Evolutionary conservation across 2,329 filamentous ascomycete genomes (phyloP), one percentile per base, ranked within the genome.

Genomic region (Hypoxylon sp.): DNA sequence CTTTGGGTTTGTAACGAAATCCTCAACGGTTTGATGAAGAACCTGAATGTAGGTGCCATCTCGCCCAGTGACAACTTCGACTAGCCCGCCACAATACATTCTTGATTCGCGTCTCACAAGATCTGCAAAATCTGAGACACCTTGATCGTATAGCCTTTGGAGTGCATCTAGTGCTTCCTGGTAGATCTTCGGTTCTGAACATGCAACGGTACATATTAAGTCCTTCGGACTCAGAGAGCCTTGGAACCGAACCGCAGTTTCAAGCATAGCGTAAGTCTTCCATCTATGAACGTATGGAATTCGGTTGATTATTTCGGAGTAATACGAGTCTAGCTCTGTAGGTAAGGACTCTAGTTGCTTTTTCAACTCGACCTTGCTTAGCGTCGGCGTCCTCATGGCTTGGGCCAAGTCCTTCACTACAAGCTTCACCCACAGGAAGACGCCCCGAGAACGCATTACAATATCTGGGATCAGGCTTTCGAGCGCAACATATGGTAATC

Each of bases 11-110:
- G 41, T 57, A 13, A 67, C 63, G 19, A 69, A 69, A 3, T 67
- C 67, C n/a, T 62, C 56, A 5, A 71, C 66, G 1, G 68, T 69
- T 34, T 71, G 68, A 30, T 71, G 68, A 10, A 71, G 51, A 32
- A 69, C 53, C n/a, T 71, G 68, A 17, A 69, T 36, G n/a, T 61
- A 60, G 10, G 6, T 5, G 5, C 17, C n/a, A 14, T 13, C 13
- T 6, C 14, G 1, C 17, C 23, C 21, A n/a, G 5, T 21, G 7
- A 36, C 23, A n/a, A 64, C 52, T 50, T 67, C 65, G 11, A 67
- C 17, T 7, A 67, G 25, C 2, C 65, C 65, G 17, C 65, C 65
- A 23, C 65, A 60, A 36, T 64, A 63, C 3, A 21, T 53, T 11
- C 38, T 60, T 3, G 48, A 57, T 14, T 57, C 10, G n/a, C 19